A percentile compares a stretch with the other conserved stretches of the same genome.
These are phyloP conservation scores for Leishmania aethiopica DNA, from an alignment of 208 protist species.

Conservation along the genomic window DNA sequence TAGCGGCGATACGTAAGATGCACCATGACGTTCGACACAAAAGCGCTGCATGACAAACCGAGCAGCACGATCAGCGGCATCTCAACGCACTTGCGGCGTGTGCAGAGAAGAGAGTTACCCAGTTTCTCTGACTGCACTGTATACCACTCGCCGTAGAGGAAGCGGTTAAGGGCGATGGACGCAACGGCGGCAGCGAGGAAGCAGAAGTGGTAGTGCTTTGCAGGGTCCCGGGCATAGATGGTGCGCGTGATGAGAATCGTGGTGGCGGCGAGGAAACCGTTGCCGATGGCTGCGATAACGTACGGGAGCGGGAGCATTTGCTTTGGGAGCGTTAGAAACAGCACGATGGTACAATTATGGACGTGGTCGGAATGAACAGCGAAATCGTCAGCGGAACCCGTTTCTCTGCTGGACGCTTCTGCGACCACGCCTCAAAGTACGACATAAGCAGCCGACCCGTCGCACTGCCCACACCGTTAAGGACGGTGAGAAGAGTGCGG, in stretches of 20 bases:
- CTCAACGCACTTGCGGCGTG: conserved; percentile 38
- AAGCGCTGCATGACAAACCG: conserved; percentile 38
- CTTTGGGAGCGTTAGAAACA: conserved; percentile 37
- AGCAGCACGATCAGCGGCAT: conserved; percentile 56
- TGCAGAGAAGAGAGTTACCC: conserved; percentile 37
- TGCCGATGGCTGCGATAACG: conserved; percentile 44
- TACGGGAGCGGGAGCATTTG: conserved; percentile 38
- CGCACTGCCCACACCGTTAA: conserved; percentile 49
- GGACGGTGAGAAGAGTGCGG: conserved; percentile 44
- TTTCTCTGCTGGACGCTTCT: conserved; percentile 42
- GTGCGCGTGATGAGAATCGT: conserved; percentile 54
- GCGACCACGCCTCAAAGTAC: conserved; percentile 45
- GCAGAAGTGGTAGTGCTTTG: conserved; percentile 64
- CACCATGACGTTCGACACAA: conserved; percentile 42
- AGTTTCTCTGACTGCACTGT: conserved; percentile 48
- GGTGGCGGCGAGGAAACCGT: conserved; percentile 46
- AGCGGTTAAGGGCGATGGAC: conserved; percentile 51
- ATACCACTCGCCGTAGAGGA: conserved; percentile 63
- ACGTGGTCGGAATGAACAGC: conserved; percentile 41
- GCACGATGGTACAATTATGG: conserved; percentile 38
- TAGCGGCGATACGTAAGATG: conserved; percentile 48
- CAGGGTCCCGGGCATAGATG: conserved; percentile 56
- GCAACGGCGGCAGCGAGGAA: conserved; percentile 31
- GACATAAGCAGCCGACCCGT: conserved; percentile 46
- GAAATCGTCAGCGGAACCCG: conserved; percentile 54